Percentiles rank a stretch among this genome's conserved stretches.
phyloP scores from a whole-genome alignment of 2,329 filamentous ascomycete species.

The Epichloe amarillans region DNA sequence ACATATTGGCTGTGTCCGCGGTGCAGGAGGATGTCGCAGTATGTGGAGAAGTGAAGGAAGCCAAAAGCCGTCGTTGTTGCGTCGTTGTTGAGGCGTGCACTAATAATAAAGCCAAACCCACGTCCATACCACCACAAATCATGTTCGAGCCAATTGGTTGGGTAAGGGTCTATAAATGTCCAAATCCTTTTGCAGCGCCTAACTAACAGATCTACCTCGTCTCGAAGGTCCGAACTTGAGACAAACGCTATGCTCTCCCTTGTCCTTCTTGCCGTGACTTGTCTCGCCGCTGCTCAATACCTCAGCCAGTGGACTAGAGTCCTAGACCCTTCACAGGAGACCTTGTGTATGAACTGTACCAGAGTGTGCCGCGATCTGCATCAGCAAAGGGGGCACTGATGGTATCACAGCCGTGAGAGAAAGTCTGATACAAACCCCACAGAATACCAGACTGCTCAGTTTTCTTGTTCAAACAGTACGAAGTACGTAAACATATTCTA shows the following conservation, averaged over 20 bases:
- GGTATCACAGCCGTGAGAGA: neutral
- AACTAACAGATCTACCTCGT: slow-evolving; percentile 4
- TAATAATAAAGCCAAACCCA: slow-evolving; percentile 11
- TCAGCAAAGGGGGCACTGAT: neutral
- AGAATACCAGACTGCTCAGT: neutral
- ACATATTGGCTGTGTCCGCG: slow-evolving; percentile 28
- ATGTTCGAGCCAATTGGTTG: slow-evolving; percentile 17
- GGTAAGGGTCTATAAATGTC: slow-evolving; percentile 12
- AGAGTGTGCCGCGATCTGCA: neutral
- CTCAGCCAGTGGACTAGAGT: neutral
- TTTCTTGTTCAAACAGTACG: neutral
- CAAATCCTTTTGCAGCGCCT: slow-evolving; percentile 9
- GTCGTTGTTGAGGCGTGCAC: slow-evolving; percentile 17
- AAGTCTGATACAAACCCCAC: neutral
- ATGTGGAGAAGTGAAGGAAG: slow-evolving; percentile 16
- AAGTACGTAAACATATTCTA: neutral
- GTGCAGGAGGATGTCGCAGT: slow-evolving; percentile 14
- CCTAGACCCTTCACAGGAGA: neutral
- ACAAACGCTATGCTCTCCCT: neutral
- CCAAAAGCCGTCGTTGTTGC: slow-evolving; percentile 13
- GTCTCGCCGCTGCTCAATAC: neutral
- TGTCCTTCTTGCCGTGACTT: neutral
- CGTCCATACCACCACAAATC: slow-evolving; percentile 18
- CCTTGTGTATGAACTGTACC: neutral
- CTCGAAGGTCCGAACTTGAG: neutral